phyloP scores from a whole-genome alignment of 345 rosid species.

The Citrus unshiu region DNA sequence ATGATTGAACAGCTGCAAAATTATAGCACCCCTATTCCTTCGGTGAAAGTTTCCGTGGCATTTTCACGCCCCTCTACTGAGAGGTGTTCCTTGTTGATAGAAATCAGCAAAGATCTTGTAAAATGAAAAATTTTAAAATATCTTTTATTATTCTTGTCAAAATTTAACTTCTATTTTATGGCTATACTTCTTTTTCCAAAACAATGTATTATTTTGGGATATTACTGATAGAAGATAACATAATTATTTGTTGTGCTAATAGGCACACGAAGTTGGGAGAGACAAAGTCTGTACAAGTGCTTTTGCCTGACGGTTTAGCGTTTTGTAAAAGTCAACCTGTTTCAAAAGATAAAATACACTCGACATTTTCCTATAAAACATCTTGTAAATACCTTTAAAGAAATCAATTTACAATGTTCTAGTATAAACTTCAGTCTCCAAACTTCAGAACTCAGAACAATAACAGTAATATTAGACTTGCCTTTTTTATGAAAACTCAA shows the following conservation, averaged over 20 bases:
- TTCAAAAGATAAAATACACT: not conserved
- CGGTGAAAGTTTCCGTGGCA: fast-evolving
- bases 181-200: too few relatives aligned
- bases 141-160: too few relatives aligned
- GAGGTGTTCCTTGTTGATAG: fast-evolving
- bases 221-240: too few relatives aligned
- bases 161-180: too few relatives aligned
- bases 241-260: too few relatives aligned
- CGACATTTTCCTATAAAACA: too few relatives aligned
- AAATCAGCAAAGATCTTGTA: fast-evolving
- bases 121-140: too few relatives aligned
- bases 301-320: fast-evolving
- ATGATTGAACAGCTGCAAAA: fast-evolving
- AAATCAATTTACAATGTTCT: not conserved
- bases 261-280: too few relatives aligned
- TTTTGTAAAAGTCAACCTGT: not conserved
- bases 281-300: too few relatives aligned
- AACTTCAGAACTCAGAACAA: not conserved
- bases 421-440: not conserved
- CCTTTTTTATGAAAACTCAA: not conserved
- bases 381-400: not conserved
- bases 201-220: too few relatives aligned
- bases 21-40: too few relatives aligned
- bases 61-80: too few relatives aligned
- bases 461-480: not conserved